Evolutionary conservation across 2,329 filamentous ascomycete species (phyloP).

Genomic region (Arthrinium phaeospermum): DNA sequence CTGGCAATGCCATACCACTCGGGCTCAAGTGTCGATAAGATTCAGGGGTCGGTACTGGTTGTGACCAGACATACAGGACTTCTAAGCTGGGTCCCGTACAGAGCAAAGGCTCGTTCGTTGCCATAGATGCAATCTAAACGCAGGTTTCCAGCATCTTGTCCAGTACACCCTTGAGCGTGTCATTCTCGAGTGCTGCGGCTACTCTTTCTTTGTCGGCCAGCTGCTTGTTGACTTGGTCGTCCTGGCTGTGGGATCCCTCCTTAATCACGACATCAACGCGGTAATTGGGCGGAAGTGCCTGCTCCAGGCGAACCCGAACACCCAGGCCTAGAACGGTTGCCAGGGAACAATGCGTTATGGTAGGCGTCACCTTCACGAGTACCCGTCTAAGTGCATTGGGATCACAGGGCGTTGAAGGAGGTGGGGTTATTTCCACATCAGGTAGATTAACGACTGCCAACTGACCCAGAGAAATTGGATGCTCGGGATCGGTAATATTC

Average conservation of each 20-base stretch:
- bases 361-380: slow-evolving; percentile 89
- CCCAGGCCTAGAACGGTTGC: slow-evolving; percentile 96
- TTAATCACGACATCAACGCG: slow-evolving; percentile 93
- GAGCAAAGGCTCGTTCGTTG: background rate
- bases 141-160: slow-evolving; percentile 94
- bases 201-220: slow-evolving; percentile 95
- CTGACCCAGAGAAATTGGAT: slow-evolving; percentile 90
- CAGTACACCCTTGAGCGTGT: slow-evolving; percentile 84
- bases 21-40: background rate
- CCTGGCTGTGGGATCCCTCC: slow-evolving; percentile 92
- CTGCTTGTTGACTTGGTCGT: slow-evolving; percentile 96
- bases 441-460: slow-evolving; percentile 95
- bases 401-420: slow-evolving; percentile 61
- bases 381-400: slow-evolving; percentile 71
- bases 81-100: background rate
- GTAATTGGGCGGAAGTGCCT: slow-evolving; percentile 89
- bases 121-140: slow-evolving; percentile 31
- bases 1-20: background rate
- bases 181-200: slow-evolving; percentile 92
- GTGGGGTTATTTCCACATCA: slow-evolving; percentile 81
- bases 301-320: slow-evolving; percentile 88
- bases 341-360: slow-evolving; percentile 94
- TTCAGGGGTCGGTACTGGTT: background rate
- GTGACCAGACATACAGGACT: background rate
- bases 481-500: slow-evolving; percentile 94